Evolutionary conservation across 805 yeast species (phyloP).

Genomic region (Lipomyces anomalus): DNA sequence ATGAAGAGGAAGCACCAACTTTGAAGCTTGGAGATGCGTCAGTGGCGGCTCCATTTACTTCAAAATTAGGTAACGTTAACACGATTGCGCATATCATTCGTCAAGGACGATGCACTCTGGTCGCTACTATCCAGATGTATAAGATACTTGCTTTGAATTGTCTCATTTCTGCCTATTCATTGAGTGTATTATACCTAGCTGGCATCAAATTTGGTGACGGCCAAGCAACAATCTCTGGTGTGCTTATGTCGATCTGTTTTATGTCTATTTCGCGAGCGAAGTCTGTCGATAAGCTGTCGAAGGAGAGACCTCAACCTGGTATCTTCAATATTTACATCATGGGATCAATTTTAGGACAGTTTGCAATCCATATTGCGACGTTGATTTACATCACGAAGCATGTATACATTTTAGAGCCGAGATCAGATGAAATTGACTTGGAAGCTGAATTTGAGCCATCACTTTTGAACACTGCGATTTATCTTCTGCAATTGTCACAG

Average conservation of each 20-base stretch:
- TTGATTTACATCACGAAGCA: slow-evolving; percentile 77
- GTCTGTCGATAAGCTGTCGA: slow-evolving; percentile 80
- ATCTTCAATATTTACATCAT: slow-evolving; percentile 91
- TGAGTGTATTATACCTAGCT: slow-evolving; percentile 88
- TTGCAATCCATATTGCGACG: slow-evolving; percentile 82
- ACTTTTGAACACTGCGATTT: slow-evolving; percentile 90
- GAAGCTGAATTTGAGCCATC: slow-evolving; percentile 88
- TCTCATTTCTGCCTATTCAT: slow-evolving; percentile 91
- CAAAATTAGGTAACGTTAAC: slow-evolving; percentile 84
- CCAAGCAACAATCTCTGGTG: slow-evolving; percentile 95
- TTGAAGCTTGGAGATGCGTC: slow-evolving; percentile 97
- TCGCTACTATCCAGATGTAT: slow-evolving; percentile 97
- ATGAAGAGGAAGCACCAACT: slow-evolving; percentile 79
- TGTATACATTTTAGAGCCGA: slow-evolving; percentile 84
- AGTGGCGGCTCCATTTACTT: slow-evolving; percentile 98
- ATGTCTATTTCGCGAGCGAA: slow-evolving; percentile 90
- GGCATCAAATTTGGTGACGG: slow-evolving; percentile 98
- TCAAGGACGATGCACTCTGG: slow-evolving; percentile 97
- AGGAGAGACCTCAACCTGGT: slow-evolving; percentile 95
- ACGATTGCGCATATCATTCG: slow-evolving; percentile 91
- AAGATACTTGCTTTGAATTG: slow-evolving; percentile 95
- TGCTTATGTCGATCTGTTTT: slow-evolving; percentile 88
- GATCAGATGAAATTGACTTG: slow-evolving; percentile 82
- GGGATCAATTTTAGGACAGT: slow-evolving; percentile 97
- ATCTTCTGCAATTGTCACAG: slow-evolving; percentile 87